Evolutionary conservation across 306 rosid genomes (phyloP).

Genomic region (Aeschynomene evenia): DNA sequence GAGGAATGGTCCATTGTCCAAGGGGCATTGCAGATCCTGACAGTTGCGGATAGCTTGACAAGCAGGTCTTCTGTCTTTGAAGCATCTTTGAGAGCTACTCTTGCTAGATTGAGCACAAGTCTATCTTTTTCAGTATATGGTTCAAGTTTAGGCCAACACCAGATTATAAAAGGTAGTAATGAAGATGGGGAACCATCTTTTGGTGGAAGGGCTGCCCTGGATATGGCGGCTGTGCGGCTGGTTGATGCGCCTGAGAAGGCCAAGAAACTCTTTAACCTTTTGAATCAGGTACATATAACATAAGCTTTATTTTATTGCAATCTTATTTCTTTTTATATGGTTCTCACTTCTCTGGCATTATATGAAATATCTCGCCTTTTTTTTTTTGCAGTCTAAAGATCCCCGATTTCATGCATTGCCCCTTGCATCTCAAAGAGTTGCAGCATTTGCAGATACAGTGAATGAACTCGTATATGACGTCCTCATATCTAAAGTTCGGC

Average conservation of each 20-base stretch:
- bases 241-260: conserved; percentile 90
- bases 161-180: conserved; percentile 37
- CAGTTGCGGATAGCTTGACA: conserved; percentile 93
- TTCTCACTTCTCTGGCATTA: conserved; percentile 1
- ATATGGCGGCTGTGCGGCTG: conserved; percentile 83
- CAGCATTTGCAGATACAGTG: conserved; percentile 86
- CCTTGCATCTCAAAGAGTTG: conserved; percentile 89
- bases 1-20: conserved; percentile 99
- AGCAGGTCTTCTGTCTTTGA: conserved; percentile 98
- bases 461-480: conserved; percentile 97
- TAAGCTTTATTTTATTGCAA: conserved; percentile 4
- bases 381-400: conserved; percentile 83
- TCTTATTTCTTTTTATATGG: not conserved
- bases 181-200: conserved; percentile 53
- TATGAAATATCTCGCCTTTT: conserved; percentile 24
- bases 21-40: conserved; percentile 95
- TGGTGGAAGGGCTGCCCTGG: conserved; percentile 95
- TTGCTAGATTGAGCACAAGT: conserved; percentile 88
- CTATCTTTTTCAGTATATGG: conserved; percentile 83
- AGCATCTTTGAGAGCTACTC: conserved; percentile 94
- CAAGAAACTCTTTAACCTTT: conserved; percentile 82
- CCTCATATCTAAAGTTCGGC: conserved; percentile 97
- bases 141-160: conserved; percentile 77
- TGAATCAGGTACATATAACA: conserved; percentile 76
- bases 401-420: conserved; percentile 99